These are phyloP conservation scores for Chloranthus sessilifolius DNA, from an alignment of 164 flowering plant genomes.

Conservation along the genomic window DNA sequence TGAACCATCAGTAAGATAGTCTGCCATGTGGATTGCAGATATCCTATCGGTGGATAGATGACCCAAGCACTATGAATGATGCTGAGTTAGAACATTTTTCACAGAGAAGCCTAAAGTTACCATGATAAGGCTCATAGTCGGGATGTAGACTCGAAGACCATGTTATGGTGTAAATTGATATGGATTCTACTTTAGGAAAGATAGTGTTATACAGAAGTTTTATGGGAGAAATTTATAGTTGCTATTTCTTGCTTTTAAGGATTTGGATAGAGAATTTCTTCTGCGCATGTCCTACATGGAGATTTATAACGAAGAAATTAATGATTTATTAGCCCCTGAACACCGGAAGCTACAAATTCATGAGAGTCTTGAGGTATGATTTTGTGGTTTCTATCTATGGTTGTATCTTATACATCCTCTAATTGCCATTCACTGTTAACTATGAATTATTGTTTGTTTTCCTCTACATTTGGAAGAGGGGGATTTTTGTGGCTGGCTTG, in stretches of 20 bases:
- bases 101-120: too few relatives aligned
- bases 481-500: slow-evolving; percentile 94
- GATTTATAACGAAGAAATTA: slow-evolving; percentile 93
- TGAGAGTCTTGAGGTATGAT: slow-evolving; percentile 90
- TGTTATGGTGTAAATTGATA: too few relatives aligned
- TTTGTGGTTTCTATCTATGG: background rate
- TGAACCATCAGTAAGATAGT: too few relatives aligned
- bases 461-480: slow-evolving; percentile 43
- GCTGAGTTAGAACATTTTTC: too few relatives aligned
- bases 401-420: background rate
- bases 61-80: too few relatives aligned
- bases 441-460: background rate
- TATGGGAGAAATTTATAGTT: too few relatives aligned
- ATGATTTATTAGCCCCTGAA: slow-evolving; percentile 90
- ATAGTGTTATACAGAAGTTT: too few relatives aligned
- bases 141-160: too few relatives aligned
- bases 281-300: slow-evolving; percentile 96
- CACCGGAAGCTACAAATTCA: slow-evolving; percentile 89
- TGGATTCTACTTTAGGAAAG: too few relatives aligned
- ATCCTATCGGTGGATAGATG: too few relatives aligned
- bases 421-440: background rate
- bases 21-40: too few relatives aligned
- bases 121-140: too few relatives aligned
- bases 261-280: slow-evolving; percentile 80
- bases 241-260: slow-evolving; percentile 32